These are phyloP conservation scores for Hygrophoropsis aurantiaca DNA, from an alignment of 768 basidiomycete species.

Conservation along the genomic window DNA sequence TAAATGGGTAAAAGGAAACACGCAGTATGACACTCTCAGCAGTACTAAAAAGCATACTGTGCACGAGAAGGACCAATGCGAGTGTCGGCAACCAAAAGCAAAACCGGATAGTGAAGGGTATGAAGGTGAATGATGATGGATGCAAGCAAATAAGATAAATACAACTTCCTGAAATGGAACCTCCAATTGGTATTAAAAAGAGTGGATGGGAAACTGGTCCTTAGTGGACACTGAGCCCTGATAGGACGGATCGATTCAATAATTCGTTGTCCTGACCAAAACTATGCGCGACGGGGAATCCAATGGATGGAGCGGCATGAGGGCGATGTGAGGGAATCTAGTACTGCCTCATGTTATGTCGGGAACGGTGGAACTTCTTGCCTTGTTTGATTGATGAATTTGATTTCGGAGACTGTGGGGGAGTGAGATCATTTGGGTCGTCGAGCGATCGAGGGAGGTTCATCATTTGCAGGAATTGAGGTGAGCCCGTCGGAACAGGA, in stretches of 20 bases:
- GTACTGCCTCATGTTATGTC: conserved; percentile 13
- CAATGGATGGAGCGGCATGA: neutral
- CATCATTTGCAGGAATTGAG: no score
- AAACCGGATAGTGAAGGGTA: conserved; percentile 1
- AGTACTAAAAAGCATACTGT: no score
- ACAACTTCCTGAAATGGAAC: conserved; percentile 21
- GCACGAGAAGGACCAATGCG: neutral
- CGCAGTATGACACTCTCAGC: no score
- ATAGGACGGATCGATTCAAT: neutral
- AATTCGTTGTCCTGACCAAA: no score
- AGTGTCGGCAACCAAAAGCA: neutral
- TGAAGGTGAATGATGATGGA: conserved; percentile 3
- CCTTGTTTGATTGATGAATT: conserved; percentile 5
- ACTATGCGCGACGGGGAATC: no score
- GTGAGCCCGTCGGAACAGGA: conserved; percentile 10
- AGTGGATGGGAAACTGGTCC: conserved; percentile 26
- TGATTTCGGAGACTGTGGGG: neutral
- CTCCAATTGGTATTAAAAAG: conserved; percentile 25
- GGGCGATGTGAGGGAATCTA: neutral
- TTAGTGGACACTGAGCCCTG: conserved; percentile 21
- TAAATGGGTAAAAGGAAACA: no score
- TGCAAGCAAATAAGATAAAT: conserved; percentile 20
- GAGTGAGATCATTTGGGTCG: no score
- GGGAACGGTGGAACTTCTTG: conserved; percentile 10
- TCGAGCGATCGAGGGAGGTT: no score